Conservation (phyloP, 1,284 basidiomycete species). For the Meira miltonrushii region DNA sequence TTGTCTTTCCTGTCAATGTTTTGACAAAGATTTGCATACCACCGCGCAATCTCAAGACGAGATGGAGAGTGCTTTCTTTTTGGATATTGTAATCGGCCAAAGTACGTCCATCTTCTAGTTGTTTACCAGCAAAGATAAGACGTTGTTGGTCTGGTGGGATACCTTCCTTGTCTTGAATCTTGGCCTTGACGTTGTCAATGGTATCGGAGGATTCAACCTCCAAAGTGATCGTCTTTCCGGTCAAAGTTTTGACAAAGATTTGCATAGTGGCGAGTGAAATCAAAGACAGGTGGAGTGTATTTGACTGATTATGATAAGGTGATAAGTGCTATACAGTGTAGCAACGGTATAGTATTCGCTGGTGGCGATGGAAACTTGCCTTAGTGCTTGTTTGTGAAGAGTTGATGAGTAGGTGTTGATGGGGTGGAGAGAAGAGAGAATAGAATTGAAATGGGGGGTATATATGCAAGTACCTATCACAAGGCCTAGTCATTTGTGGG, state of each 20-base stretch:
- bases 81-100: slow-evolving; percentile 69
- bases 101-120: slow-evolving; percentile 63
- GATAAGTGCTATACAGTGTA: no score
- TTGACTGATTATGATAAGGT: background rate
- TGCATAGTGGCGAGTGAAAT: slow-evolving; percentile 20
- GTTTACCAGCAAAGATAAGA: slow-evolving; percentile 96
- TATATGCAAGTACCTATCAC: background rate
- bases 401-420: background rate
- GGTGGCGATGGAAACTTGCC: background rate
- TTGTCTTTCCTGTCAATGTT: slow-evolving; percentile 61
- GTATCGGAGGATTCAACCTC: slow-evolving; percentile 54
- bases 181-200: slow-evolving; percentile 53
- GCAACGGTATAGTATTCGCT: no score
- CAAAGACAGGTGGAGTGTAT: background rate
- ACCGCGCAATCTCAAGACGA: slow-evolving; percentile 79
- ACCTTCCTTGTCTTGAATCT: slow-evolving; percentile 61
- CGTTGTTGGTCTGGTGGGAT: slow-evolving; percentile 95
- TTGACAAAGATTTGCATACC: slow-evolving; percentile 57
- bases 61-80: slow-evolving; percentile 96
- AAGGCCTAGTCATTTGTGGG: background rate
- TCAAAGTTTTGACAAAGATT: slow-evolving; percentile 26
- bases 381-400: background rate
- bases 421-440: background rate
- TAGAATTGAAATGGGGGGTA: background rate
- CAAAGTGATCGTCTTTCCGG: slow-evolving; percentile 54